Evolutionary conservation across 2,329 filamentous ascomycete species (phyloP).

Genomic region (Cladosporium austrohemisphaericum): DNA sequence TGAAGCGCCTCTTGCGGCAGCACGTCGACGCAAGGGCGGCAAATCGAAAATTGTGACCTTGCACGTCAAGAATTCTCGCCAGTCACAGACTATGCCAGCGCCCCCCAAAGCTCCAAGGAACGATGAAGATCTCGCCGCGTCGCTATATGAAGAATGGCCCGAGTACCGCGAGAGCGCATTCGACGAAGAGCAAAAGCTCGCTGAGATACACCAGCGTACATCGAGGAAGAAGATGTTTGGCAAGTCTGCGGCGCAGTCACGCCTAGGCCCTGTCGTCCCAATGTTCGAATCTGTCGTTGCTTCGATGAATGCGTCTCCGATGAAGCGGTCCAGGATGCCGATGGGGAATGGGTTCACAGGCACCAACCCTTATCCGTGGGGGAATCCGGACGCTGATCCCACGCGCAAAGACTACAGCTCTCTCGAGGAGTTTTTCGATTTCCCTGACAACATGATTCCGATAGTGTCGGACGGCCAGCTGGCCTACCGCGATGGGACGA

Average conservation of each 20-base stretch:
- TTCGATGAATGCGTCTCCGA: background rate
- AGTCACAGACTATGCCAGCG: background rate
- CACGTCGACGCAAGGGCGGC: background rate
- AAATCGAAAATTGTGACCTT: background rate
- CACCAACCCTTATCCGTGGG: slow-evolving; percentile 20
- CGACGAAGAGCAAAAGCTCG: slow-evolving; percentile 54
- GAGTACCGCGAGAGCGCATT: slow-evolving; percentile 20
- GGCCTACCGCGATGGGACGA: slow-evolving; percentile 21
- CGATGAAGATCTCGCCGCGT: slow-evolving; percentile 8
- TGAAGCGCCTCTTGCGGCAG: too few species aligned
- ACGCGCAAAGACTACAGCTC: slow-evolving; percentile 14
- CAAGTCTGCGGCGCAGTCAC: slow-evolving; percentile 17
- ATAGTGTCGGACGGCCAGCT: slow-evolving; percentile 24
- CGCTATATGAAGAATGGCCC: slow-evolving; percentile 26
- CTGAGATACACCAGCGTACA: slow-evolving; percentile 45
- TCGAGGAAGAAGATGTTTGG: slow-evolving; percentile 34
- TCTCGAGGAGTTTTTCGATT: slow-evolving; percentile 24
- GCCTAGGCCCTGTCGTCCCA: background rate
- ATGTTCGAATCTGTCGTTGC: too few species aligned
- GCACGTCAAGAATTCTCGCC: background rate
- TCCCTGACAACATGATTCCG: slow-evolving; percentile 21
- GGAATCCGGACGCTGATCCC: background rate
- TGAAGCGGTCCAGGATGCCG: slow-evolving; percentile 2
- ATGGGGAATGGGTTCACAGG: too few species aligned
- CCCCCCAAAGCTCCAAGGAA: background rate